Percentiles rank a stretch among this genome's conserved stretches.
phyloP scores from a whole-genome alignment of 495 filamentous ascomycete species.

The Penicillium canescens region DNA sequence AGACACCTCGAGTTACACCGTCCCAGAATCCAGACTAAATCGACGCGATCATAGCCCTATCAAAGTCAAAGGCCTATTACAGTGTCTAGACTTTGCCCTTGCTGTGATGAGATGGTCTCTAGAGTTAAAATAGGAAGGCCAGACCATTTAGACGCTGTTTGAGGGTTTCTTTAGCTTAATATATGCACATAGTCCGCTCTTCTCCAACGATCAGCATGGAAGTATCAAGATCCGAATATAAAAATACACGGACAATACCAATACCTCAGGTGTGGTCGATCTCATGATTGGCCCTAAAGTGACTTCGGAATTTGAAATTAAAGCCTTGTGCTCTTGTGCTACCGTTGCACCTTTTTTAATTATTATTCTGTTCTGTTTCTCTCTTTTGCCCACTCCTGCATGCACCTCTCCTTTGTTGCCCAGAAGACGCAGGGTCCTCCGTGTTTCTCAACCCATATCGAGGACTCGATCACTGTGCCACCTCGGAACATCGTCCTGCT shows the following conservation, averaged over 20 bases:
- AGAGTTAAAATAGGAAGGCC: not conserved
- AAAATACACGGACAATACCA: conserved; percentile 9
- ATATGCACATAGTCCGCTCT: not conserved
- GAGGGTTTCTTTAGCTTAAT: not conserved
- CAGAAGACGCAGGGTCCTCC: conserved; percentile 23
- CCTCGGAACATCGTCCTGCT: conserved; percentile 21
- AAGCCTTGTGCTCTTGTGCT: conserved; percentile 16
- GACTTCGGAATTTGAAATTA: not conserved
- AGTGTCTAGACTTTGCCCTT: conserved; percentile 5
- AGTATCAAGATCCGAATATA: not conserved
- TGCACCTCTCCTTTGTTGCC: conserved; percentile 6
- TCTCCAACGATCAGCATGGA: not conserved
- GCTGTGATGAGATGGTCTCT: conserved; percentile 13
- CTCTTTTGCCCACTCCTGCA: conserved; percentile 1
- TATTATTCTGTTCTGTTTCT: conserved; percentile 4
- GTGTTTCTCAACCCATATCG: conserved; percentile 16
- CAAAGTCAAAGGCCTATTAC: conserved; percentile 16
- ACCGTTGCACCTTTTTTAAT: conserved; percentile 16
- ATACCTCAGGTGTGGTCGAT: conserved; percentile 6
- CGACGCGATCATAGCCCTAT: not conserved
- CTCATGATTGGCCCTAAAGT: conserved; percentile 10
- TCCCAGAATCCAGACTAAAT: conserved; percentile 4
- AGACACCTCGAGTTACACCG: conserved; percentile 28
- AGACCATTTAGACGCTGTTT: not conserved
- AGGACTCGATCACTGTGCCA: conserved; percentile 23